Conservation (phyloP, 176 grass and related monocot genomes). For the Ananas comosus region DNA sequence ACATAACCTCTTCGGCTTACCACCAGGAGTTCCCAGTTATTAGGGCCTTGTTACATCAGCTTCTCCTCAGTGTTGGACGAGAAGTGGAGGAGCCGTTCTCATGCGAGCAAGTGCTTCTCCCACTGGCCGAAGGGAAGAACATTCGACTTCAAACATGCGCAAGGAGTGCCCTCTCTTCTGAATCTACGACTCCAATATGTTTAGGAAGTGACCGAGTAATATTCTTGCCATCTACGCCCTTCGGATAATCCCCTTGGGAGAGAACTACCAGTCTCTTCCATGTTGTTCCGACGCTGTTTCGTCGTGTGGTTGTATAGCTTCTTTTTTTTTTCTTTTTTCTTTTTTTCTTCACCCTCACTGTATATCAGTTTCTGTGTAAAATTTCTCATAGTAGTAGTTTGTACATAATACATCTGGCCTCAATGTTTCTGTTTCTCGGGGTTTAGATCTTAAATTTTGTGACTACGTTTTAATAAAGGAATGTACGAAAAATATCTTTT, state of each 20-base stretch:
- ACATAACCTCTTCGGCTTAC: background rate
- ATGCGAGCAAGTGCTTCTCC: background rate
- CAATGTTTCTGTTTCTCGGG: too few relatives aligned
- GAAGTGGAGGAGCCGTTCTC: background rate
- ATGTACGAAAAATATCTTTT: too few relatives aligned
- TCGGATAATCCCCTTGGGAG: background rate
- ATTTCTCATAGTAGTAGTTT: too few relatives aligned
- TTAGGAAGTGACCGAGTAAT: background rate
- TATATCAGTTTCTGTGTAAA: too few relatives aligned
- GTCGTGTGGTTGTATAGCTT: too few relatives aligned
- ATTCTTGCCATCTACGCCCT: background rate
- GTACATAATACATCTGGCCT: too few relatives aligned
- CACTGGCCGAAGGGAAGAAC: background rate
- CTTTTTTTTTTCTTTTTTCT: too few relatives aligned
- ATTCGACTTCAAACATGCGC: background rate
- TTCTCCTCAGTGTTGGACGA: slow-evolving; percentile 7
- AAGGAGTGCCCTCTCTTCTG: background rate
- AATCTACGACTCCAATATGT: background rate
- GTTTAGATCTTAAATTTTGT: too few relatives aligned
- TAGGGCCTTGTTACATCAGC: slow-evolving; percentile 1
- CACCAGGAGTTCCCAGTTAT: slow-evolving; percentile 9
- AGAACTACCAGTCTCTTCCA: background rate
- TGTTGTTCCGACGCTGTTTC: background rate
- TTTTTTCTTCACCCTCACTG: too few relatives aligned
- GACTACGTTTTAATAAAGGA: too few relatives aligned